Evolutionary conservation across 1,284 basidiomycete species (phyloP), one percentile per base, ranked within the genome.

Genomic region (Chondrostereum purpureum): DNA sequence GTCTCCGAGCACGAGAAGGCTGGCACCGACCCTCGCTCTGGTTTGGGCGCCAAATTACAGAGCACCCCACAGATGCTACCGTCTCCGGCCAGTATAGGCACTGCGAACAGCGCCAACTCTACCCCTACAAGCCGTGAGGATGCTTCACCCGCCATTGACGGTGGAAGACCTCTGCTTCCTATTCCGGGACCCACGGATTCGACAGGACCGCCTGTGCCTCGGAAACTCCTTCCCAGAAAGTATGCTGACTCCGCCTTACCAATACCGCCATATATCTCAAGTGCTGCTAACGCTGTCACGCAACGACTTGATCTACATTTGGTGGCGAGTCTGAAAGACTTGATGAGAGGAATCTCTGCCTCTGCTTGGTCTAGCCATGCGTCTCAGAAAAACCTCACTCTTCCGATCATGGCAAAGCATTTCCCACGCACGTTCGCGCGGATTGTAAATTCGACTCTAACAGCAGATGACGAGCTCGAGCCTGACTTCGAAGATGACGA

Each of bases 401-500:
- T 88, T 6, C 73, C 81, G 5, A 68, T 78, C 42, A 61, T 88
- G 60, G 69, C 76, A 3, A 76, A 77, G 36, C 76, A 80, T 62
- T 88, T 83, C 62, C 85, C 85, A 14, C 72, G 67, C 24, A 88
- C 85, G 1, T 86, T 83, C 58, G 72, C 78, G 13, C 78, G 85
- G 43, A 73, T 88, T 68, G 67, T 83, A 48, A 66, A 77, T 50
- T 77, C 80, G 18, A 78, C 75, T n/a, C 64, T 86, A 34, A 65
- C 68, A 1, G 66, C 73, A 0, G 68, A 68, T 11, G 85, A 88
- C 53, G 85, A 88, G 59, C 72, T 80, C 46, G 83, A 87, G 53
- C 81, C 83, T 5, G 85, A 88, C 51, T 77, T 88, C 47, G 85
- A 88, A 57, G 85, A 88, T 53, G 80, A 83, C 51, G 85, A 87